Evolutionary conservation across 176 grass and related monocot species (phyloP).

Genomic region (Raddia distichophylla): DNA sequence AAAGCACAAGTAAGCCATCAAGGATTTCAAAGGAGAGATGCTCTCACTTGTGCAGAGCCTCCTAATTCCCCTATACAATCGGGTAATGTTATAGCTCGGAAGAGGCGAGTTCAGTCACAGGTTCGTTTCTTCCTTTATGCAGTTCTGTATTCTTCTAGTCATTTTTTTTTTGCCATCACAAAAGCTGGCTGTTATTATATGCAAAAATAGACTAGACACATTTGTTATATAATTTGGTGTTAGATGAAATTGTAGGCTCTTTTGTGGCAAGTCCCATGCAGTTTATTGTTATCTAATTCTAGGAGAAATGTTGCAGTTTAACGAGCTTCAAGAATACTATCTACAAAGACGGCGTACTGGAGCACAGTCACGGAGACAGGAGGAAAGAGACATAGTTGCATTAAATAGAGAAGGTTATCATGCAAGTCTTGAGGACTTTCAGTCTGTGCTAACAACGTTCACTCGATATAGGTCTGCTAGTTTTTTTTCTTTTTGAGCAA

Average conservation of each 20-base stretch:
- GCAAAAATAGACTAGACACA: neutral
- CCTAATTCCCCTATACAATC: slow-evolving; percentile 73
- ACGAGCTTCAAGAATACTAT: slow-evolving; percentile 97
- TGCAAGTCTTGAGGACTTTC: slow-evolving; percentile 90
- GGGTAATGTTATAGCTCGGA: slow-evolving; percentile 76
- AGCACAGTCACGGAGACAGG: slow-evolving; percentile 57
- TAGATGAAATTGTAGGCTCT: slow-evolving; percentile 12
- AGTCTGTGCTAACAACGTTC: slow-evolving; percentile 97
- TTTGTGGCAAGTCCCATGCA: neutral
- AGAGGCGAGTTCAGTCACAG: slow-evolving; percentile 91
- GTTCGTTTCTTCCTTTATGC: slow-evolving; percentile 43
- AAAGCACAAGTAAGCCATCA: slow-evolving; percentile 76
- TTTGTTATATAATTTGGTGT: slow-evolving; percentile 10
- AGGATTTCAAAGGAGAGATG: slow-evolving; percentile 87
- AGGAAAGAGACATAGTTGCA: slow-evolving; percentile 63
- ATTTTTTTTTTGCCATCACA: neutral
- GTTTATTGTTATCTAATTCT: slow-evolving; percentile 41
- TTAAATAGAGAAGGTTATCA: slow-evolving; percentile 93
- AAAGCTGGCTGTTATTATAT: slow-evolving; percentile 3
- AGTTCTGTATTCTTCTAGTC: slow-evolving; percentile 30
- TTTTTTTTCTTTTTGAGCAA: no score
- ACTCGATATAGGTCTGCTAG: slow-evolving; percentile 83
- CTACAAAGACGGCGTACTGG: slow-evolving; percentile 79
- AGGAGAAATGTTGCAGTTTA: slow-evolving; percentile 66
- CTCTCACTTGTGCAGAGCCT: slow-evolving; percentile 55